These are phyloP conservation scores for Cyberlindnera petersonii DNA, from an alignment of 805 yeast species.

Conservation along the genomic window DNA sequence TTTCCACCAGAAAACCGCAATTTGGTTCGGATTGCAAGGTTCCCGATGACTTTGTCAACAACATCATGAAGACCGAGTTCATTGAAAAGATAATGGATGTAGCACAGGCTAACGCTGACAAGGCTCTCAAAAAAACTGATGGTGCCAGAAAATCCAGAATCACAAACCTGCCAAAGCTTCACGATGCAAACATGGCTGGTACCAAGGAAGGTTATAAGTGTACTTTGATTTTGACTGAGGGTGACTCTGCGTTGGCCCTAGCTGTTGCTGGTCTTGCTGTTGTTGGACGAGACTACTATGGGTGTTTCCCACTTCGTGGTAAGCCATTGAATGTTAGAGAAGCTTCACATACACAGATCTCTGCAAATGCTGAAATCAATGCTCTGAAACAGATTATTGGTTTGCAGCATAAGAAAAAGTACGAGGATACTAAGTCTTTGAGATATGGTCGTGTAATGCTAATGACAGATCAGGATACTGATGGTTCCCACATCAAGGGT, in stretches of 20 bases:
- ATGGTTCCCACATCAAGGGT: slow-evolving; percentile 97
- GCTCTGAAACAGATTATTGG: slow-evolving; percentile 96
- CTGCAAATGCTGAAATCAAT: slow-evolving; percentile 90
- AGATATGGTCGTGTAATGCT: slow-evolving; percentile 97
- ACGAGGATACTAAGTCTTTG: slow-evolving; percentile 66
- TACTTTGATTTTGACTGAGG: slow-evolving; percentile 91
- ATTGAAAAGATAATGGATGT: slow-evolving; percentile 68
- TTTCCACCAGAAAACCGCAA: slow-evolving; percentile 82
- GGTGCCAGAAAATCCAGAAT: slow-evolving; percentile 81
- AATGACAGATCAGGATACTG: slow-evolving; percentile 99
- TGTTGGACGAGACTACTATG: slow-evolving; percentile 92
- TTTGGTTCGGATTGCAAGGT: slow-evolving; percentile 86
- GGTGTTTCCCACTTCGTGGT: slow-evolving; percentile 94
- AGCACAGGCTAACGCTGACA: slow-evolving; percentile 85
- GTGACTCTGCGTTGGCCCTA: slow-evolving; percentile 89
- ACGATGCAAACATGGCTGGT: slow-evolving; percentile 96
- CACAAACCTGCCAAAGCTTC: slow-evolving; percentile 84
- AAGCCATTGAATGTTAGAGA: slow-evolving; percentile 93
- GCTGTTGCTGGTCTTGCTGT: slow-evolving; percentile 94
- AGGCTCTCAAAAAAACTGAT: slow-evolving; percentile 81
- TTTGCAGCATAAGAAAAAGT: slow-evolving; percentile 83
- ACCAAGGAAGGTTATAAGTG: slow-evolving; percentile 89
- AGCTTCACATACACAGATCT: slow-evolving; percentile 92
- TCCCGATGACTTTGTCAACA: slow-evolving; percentile 71
- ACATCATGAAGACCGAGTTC: slow-evolving; percentile 68